Evolutionary conservation across 768 basidiomycete species (phyloP).

Genomic region (Podaxis mareebaensis): DNA sequence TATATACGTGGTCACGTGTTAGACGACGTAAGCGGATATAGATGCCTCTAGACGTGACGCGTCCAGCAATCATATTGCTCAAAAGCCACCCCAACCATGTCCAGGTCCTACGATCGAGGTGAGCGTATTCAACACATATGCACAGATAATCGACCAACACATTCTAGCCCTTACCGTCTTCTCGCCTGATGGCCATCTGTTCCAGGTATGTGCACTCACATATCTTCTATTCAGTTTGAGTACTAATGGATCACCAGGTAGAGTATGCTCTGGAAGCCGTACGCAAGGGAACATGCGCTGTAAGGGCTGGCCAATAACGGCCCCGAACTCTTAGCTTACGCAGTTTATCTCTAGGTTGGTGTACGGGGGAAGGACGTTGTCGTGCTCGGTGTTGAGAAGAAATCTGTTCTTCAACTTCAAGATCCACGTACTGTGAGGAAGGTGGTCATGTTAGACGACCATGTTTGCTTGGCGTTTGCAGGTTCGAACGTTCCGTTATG

Average conservation of each 20-base stretch:
- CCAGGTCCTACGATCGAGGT: conserved; percentile 98
- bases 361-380: conserved; percentile 94
- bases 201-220: conserved; percentile 64
- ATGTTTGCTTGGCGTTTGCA: conserved; percentile 95
- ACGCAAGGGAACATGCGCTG: conserved; percentile 94
- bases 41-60: conserved; percentile 43
- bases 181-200: conserved; percentile 98
- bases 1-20: conserved; percentile 12
- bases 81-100: conserved; percentile 50
- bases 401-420: conserved; percentile 94
- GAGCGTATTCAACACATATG: conserved; percentile 19
- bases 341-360: conserved; percentile 67
- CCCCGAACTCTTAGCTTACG: not conserved
- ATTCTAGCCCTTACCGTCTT: conserved; percentile 89
- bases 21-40: conserved; percentile 29
- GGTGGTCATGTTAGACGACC: conserved; percentile 98
- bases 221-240: conserved; percentile 10
- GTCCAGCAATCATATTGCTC: conserved; percentile 33
- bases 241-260: conserved; percentile 56
- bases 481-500: conserved; percentile 51
- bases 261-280: conserved; percentile 99
- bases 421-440: conserved; percentile 97
- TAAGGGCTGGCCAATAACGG: conserved; percentile 34
- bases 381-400: conserved; percentile 98
- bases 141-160: not conserved